Conservation (phyloP, 2,329 filamentous ascomycete genomes). For the Talaromyces sp. region DNA sequence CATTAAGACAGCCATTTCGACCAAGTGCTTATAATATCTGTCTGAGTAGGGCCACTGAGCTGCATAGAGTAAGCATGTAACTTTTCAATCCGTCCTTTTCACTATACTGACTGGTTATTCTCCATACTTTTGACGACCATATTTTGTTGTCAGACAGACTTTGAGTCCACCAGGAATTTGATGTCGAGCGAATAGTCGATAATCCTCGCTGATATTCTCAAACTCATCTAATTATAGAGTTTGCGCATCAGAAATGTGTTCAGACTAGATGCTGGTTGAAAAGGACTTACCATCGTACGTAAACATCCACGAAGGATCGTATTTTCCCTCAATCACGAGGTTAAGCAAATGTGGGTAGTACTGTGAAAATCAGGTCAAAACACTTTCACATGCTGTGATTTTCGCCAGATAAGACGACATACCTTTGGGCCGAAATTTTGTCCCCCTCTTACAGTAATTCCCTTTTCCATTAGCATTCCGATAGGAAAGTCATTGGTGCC, state of each 20-base stretch:
- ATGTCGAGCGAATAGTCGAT: conserved; percentile 24
- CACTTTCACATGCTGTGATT: not conserved
- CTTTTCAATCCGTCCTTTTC: not conserved
- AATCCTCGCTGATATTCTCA: conserved; percentile 29
- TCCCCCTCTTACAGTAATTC: conserved; percentile 30
- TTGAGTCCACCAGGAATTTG: conserved; percentile 31
- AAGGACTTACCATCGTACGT: conserved; percentile 23
- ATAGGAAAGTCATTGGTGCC: conserved; percentile 30
- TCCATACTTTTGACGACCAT: conserved; percentile 21
- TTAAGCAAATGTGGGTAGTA: conserved; percentile 31
- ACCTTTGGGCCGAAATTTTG: conserved; percentile 27
- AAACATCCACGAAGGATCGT: conserved; percentile 32
- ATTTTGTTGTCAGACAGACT: conserved; percentile 28
- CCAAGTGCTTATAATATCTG: not conserved
- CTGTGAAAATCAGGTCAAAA: conserved; percentile 17
- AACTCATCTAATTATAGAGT: conserved; percentile 24
- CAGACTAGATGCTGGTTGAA: too few relatives aligned
- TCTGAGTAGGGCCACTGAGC: not conserved
- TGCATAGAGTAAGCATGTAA: not conserved
- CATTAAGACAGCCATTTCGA: not conserved
- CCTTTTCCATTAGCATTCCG: conserved; percentile 34
- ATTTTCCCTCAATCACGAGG: conserved; percentile 25
- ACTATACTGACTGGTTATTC: not conserved
- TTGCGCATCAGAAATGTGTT: not conserved
- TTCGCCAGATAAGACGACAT: not conserved